Evolutionary conservation across 225 moss, liverwort and hornwort genomes (phyloP).

Genomic region (Pleurozium schreberi): DNA sequence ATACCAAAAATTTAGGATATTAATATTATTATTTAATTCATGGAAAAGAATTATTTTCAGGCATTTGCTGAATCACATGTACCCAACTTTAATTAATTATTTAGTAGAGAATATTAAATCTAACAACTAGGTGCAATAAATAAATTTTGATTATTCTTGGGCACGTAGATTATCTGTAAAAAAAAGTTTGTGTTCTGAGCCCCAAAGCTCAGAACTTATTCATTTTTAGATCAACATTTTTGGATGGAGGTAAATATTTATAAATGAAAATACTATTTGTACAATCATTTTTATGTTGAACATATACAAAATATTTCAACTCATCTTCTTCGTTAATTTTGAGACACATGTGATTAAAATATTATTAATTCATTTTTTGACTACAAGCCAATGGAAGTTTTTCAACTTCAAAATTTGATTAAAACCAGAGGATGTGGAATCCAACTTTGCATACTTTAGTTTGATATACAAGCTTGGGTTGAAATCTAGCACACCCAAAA

Average conservation of each 20-base stretch:
- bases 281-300: background rate
- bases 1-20: no score
- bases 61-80: no score
- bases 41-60: no score
- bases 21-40: no score
- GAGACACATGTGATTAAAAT: background rate
- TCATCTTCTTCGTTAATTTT: background rate
- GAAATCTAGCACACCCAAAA: no score
- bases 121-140: no score
- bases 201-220: background rate
- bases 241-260: background rate
- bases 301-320: background rate
- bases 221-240: background rate
- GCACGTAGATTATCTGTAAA: no score
- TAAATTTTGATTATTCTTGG: no score
- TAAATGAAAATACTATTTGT: background rate
- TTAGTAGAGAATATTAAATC: no score
- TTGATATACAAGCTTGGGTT: no score
- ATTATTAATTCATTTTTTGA: background rate
- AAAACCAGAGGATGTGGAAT: background rate
- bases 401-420: background rate
- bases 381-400: background rate
- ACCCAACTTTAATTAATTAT: no score
- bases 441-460: no score
- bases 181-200: fast-evolving